A percentile compares a stretch with the other conserved stretches of the same genome.
Evolutionary conservation across 768 basidiomycete genomes (phyloP).

Genomic region (Trichaptum fuscoviolaceum): DNA sequence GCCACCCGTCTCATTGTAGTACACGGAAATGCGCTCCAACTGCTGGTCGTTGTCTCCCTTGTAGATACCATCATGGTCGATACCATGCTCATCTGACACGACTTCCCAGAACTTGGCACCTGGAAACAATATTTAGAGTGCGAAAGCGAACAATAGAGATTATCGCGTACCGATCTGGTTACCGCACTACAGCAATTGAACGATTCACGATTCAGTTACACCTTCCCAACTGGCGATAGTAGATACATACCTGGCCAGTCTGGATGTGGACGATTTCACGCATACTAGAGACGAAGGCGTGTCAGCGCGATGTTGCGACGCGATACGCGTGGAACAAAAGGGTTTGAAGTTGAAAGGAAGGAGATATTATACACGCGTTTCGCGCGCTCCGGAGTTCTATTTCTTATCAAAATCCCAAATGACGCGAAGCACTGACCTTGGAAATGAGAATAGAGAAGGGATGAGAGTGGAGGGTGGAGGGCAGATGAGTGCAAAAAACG

Average conservation of each 20-base stretch:
- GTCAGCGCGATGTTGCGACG: not conserved
- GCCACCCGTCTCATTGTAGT: slow-evolving; percentile 93
- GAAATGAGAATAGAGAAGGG: not conserved
- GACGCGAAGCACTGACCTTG: not conserved
- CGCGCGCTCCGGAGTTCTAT: not conserved
- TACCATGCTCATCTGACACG: slow-evolving; percentile 97
- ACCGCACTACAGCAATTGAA: slow-evolving; percentile 65
- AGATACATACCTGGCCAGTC: slow-evolving; percentile 81
- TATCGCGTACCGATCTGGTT: slow-evolving; percentile 90
- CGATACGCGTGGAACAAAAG: not conserved
- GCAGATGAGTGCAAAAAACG: slow-evolving; percentile 1
- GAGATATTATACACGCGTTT: not conserved
- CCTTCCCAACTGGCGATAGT: slow-evolving; percentile 4
- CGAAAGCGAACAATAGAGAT: slow-evolving; percentile 17
- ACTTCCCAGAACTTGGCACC: slow-evolving; percentile 98
- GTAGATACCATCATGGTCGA: slow-evolving; percentile 89
- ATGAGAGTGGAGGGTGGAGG: not conserved
- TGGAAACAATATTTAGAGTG: slow-evolving; percentile 25
- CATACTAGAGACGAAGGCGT: slow-evolving; percentile 55
- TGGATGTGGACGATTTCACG: slow-evolving; percentile 99
- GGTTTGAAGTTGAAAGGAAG: not conserved
- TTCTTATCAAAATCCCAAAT: not conserved
- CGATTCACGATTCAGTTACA: slow-evolving; percentile 20
- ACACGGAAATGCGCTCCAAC: slow-evolving; percentile 95
- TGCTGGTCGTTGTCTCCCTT: slow-evolving; percentile 92